Base-by-base conservation (phyloP, 192 early-diverging fungal species). In the Gigaspora rosea region DNA sequence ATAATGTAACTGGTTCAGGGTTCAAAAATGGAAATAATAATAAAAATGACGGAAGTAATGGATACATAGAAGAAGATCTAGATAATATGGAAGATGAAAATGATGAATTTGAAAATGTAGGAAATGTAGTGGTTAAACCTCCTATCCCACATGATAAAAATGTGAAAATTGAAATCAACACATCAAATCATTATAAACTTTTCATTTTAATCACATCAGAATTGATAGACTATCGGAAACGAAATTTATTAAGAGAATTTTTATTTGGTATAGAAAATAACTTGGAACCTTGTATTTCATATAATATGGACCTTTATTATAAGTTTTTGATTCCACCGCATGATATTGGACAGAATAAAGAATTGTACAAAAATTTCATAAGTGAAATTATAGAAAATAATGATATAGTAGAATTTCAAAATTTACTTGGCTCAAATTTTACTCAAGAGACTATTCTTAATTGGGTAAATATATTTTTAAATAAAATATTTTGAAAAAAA, bases 261-360 rank as follows among this genome's bases (percentile, higher is more conserved):
- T 77, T 87, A 57, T 89, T 89, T 84, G 88, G 88, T 15, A 82
- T 88, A 49, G 56, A 78, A 27, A 76, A 89, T 73, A 89, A 86
- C 67, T 61, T 88, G 8, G 64, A 83, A 52, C 88, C 86, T 9
- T 89, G 86, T 71, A 88, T 85, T 68, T 65, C 70, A 12, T 58
- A 80, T 58, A 79, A 85, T 51, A 71, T 77, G 41, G 72, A 75
- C 22, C 79, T 86, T 41, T 82, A 81, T 68, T 85, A 87, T 76
- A 81, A 82, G 16, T 86, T 87, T 56, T 85, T 84, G 76, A 74
- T 86, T 6, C 52, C 76, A 0, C 77, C 77, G 7, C 75, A 79
- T 81, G 33, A 35, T 22, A 72, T 49, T 56, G 13, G 67, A 52
- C 3, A 20, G 0, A 56, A 86, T 7, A 41, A 41, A 65, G 47